Percentiles rank a stretch among this genome's conserved stretches.
Evolutionary conservation across 306 rosid species (phyloP).

Genomic region (Glycine tomentella): DNA sequence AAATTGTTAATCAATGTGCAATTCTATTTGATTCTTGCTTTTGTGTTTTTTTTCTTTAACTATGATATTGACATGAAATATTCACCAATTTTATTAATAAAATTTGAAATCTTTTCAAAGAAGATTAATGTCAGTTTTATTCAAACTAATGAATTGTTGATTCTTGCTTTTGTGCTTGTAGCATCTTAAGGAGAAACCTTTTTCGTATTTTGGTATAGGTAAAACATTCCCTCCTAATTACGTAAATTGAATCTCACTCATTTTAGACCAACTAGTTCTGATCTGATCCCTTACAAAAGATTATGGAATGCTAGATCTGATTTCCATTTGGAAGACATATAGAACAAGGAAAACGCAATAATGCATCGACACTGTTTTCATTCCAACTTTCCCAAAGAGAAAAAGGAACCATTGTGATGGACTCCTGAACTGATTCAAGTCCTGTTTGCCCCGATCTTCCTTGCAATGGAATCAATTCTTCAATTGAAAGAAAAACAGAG

Average conservation of each 20-base stretch:
- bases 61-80: too few species aligned
- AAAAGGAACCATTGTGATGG: neutral
- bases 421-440: too few species aligned
- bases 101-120: too few species aligned
- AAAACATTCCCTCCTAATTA: neutral
- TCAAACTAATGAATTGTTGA: too few species aligned
- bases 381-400: neutral
- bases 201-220: neutral
- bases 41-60: too few species aligned
- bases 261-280: neutral
- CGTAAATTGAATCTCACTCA: neutral
- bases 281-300: neutral
- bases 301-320: conserved; percentile 19
- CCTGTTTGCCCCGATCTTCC: too few species aligned
- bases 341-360: neutral
- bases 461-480: too few species aligned
- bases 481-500: too few species aligned
- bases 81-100: too few species aligned
- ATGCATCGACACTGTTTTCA: neutral
- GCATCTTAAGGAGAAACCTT: too few species aligned
- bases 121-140: too few species aligned
- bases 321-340: neutral
- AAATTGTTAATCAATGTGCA: neutral
- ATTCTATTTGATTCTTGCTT: neutral
- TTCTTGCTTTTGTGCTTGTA: neutral